Evolutionary conservation across 2,329 filamentous ascomycete genomes (phyloP), one percentile per base, ranked within the genome.

Genomic region (Pseudogymnoascus destructans): DNA sequence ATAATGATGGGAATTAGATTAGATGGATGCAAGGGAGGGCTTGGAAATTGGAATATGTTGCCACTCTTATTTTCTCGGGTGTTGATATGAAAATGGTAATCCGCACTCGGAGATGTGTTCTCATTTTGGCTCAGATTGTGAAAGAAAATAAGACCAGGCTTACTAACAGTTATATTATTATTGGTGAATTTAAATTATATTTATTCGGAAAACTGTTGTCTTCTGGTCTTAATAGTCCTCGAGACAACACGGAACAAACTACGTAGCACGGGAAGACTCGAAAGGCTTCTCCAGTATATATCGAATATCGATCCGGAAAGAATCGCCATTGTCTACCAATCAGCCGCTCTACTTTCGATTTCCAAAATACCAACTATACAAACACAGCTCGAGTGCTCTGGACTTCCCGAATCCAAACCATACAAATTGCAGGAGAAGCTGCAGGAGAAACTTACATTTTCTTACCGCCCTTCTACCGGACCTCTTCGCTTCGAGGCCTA

Each of bases 1-100:
- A 49, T 49, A 49, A 49, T 49, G 42, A 49, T 49, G 23, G n/a
- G n/a, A 27, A 27, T 17, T 49, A 49, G 23, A 49, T 49, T 49
- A 30, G 23, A 49, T 49, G 42, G n/a, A 49, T 49, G 42, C n/a
- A 30, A 27, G 42, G 42, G 6, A 17, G 42, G 23, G 30, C 1
- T 3, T 46, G n/a, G 23, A 23, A 30, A 30, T 27, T 27, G 38
- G n/a, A 49, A 15, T 30, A 17, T 17, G 13, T 49, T 49, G 40
- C 21, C n/a, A 30, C 23, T 27, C 9, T 49, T 49, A 2, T 27
- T 49, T 27, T 27, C 8, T 15, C 3, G 3, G 13, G 7, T 15
- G 3, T 49, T 15, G 23, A 49, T 27, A 49, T 49, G 23, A 27
- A 49, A 49, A 27, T 49, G 21, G 21, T 23, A 23, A 23, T 23